Evolutionary conservation across 176 grass and related monocot species (phyloP).

Genomic region (Oryza meridionalis): DNA sequence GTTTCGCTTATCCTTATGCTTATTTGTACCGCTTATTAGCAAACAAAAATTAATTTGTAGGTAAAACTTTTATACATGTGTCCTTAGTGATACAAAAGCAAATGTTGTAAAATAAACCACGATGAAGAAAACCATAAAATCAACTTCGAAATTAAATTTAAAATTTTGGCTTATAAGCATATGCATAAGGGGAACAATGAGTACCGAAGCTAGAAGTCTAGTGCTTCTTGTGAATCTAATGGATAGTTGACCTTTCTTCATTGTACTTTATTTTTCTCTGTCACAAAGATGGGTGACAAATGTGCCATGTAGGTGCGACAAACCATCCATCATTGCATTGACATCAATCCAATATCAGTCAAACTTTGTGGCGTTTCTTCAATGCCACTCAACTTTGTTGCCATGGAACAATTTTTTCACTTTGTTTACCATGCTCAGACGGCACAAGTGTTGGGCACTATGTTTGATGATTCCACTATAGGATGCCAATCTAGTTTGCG

Average conservation of each 20-base stretch:
- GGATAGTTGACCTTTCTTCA: not conserved
- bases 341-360: not conserved
- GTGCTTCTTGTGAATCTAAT: not conserved
- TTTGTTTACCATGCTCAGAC: conserved; percentile 3
- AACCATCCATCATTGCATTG: not conserved
- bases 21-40: no score
- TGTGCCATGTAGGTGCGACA: not conserved
- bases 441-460: not conserved
- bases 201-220: not conserved
- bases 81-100: no score
- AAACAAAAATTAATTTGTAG: no score
- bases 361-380: not conserved
- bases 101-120: no score
- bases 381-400: not conserved
- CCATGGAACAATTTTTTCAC: not conserved
- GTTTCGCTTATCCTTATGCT: no score
- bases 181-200: no score
- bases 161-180: no score
- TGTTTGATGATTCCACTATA: not conserved
- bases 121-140: no score
- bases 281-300: not conserved
- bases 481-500: not conserved
- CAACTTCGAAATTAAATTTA: no score
- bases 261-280: not conserved
- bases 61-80: no score